Conservation (phyloP, 1,284 basidiomycete species). For the Irpex sp. region DNA sequence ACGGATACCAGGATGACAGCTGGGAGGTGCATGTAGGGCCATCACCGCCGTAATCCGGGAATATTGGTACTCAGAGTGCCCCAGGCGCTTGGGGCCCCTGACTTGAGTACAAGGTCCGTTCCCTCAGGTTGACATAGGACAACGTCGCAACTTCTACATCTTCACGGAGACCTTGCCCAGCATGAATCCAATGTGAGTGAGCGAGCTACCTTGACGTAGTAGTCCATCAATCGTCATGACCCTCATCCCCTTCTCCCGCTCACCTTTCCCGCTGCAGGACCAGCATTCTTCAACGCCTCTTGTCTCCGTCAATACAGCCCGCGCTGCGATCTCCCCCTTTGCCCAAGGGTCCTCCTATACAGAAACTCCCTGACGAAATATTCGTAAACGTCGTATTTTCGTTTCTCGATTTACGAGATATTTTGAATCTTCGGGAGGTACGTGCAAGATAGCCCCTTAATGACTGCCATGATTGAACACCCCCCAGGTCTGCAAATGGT, state of each 20-base stretch:
- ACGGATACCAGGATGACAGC: not conserved
- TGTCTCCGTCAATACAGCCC: not conserved
- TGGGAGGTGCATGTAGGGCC: not conserved
- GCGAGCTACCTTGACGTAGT: not conserved
- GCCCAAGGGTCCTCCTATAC: not conserved
- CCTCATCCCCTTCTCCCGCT: not conserved
- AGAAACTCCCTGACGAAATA: constrained; percentile 32
- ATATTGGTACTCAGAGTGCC: not conserved
- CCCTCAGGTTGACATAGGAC: no score
- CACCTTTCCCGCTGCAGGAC: not conserved
- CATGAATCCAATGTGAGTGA: not conserved
- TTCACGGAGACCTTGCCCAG: not conserved
- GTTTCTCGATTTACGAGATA: constrained; percentile 49
- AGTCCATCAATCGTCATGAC: not conserved
- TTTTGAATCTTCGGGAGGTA: constrained; percentile 50
- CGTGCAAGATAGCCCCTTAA: constrained; percentile 12
- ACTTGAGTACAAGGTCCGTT: not conserved
- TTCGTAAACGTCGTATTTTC: constrained; percentile 46
- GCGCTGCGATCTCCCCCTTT: not conserved
- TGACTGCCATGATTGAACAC: not conserved
- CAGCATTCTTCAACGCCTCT: not conserved
- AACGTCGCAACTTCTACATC: no score
- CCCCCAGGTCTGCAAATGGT: constrained; percentile 47
- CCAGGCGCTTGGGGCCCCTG: no score
- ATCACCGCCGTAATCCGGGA: not conserved